Evolutionary conservation across 2,329 filamentous ascomycete species (phyloP).

Genomic region (Apiospora kogelbergensis): DNA sequence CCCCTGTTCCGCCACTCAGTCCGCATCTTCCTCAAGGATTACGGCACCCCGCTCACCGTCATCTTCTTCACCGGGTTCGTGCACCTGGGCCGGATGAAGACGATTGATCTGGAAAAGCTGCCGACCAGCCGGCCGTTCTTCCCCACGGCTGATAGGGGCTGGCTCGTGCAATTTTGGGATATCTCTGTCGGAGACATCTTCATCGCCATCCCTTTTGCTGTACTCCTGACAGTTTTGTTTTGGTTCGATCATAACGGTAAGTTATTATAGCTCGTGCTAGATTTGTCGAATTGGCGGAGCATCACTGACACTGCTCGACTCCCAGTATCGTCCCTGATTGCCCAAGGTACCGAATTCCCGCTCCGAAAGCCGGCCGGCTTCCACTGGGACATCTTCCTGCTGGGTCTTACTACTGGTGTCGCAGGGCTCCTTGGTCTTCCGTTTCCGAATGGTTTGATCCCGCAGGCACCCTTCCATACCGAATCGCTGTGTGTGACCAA

Average conservation of each 20-base stretch:
- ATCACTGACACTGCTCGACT: constrained; percentile 12
- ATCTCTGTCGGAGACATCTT: constrained; percentile 73
- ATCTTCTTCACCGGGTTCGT: constrained; percentile 91
- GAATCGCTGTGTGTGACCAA: constrained; percentile 73
- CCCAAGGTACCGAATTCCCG: constrained; percentile 80
- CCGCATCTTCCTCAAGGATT: constrained; percentile 84
- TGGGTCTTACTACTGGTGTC: constrained; percentile 74
- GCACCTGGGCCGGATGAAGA: constrained; percentile 79
- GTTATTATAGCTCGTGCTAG: constrained; percentile 14
- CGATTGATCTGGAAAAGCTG: constrained; percentile 67
- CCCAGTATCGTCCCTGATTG: constrained; percentile 76
- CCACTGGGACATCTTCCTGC: constrained; percentile 82
- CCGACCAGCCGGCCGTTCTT: constrained; percentile 77
- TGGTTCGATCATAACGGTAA: constrained; percentile 87
- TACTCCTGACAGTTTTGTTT: constrained; percentile 81
- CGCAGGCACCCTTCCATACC: constrained; percentile 82
- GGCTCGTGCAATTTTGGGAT: constrained; percentile 84
- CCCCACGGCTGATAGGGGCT: constrained; percentile 70
- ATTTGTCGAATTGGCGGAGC: background rate
- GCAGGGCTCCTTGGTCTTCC: constrained; percentile 76
- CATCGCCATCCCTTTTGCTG: constrained; percentile 80
- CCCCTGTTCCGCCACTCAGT: constrained; percentile 73
- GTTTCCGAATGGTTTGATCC: constrained; percentile 81
- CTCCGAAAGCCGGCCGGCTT: constrained; percentile 80
- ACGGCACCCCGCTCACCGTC: constrained; percentile 79